A percentile compares a stretch with the other conserved stretches of the same genome.
Conservation (phyloP, 2,329 filamentous ascomycete species). For the Fusarium sp. region DNA sequence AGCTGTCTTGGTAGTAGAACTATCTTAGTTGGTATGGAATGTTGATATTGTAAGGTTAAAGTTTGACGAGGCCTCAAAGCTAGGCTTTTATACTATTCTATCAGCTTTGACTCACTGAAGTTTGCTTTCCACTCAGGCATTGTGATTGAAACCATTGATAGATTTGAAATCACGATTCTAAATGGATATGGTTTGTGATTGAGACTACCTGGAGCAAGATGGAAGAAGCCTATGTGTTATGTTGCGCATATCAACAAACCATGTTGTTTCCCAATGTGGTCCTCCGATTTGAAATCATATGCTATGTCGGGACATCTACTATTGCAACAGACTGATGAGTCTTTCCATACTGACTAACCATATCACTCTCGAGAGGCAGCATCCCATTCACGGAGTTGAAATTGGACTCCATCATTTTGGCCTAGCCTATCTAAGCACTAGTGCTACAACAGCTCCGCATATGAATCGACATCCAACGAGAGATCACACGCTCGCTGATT, state of each 20-base stretch:
- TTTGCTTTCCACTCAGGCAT: too few species aligned
- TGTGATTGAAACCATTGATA: too few species aligned
- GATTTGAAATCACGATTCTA: too few species aligned
- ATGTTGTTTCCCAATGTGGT: too few species aligned
- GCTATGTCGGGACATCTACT: too few species aligned
- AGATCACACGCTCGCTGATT: rapidly evolving
- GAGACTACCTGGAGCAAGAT: too few species aligned
- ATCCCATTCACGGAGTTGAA: not conserved
- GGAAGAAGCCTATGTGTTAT: too few species aligned
- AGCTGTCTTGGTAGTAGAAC: not conserved
- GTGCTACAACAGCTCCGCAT: not conserved
- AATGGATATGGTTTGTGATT: too few species aligned
- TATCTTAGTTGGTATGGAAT: not conserved
- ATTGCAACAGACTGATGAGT: not conserved
- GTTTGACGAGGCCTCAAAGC: not conserved
- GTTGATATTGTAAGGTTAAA: not conserved
- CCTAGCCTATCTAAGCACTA: not conserved
- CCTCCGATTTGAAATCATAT: too few species aligned
- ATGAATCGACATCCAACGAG: rapidly evolving
- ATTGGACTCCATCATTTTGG: not conserved
- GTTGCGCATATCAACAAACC: too few species aligned
- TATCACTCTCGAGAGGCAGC: not conserved
- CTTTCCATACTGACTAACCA: not conserved
- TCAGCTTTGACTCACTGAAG: not conserved
- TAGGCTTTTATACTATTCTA: not conserved